Base-by-base conservation (phyloP, 495 filamentous ascomycete genomes). In the Lasiosphaeria miniovina region DNA sequence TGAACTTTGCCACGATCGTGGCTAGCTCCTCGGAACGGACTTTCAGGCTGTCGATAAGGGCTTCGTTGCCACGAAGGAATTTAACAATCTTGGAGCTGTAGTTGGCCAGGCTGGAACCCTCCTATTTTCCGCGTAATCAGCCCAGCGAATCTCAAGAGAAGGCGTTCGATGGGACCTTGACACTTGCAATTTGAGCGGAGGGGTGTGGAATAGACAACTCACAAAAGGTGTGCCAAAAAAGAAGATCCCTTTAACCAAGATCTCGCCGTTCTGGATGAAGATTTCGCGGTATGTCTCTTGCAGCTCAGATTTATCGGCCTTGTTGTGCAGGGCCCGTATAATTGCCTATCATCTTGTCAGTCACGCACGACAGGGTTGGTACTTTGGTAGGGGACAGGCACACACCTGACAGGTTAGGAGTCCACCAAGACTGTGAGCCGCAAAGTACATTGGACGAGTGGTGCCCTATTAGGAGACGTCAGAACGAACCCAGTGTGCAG, bases 191-290 rank as follows among this genome's bases (percentile, higher is more conserved):
- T n/a, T n/a, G n/a, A n/a, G n/a, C n/a, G 31, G 14, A 31, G 6
- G 5, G 2, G 24, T 49, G 17, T 6, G 50, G 4, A 33, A 14
- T 17, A 31, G 32, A 6, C n/a, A 11, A 48, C 58, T 61, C 24
- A 57, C 61, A 49, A 64, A 61, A 31, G 58, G 61, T 14, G 57
- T 64, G 36, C 58, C 61, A 17, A 64, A 64, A 38, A 63, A 63
- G 51, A 63, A 60, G 31, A 63, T 49, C 1, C 61, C 61, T 24
- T 63, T 63, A 45, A 60, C 61, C 17, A 63, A 52, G 43, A 50
- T 55, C 14, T 55, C 35, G 15, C 48, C 61, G 5, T 60, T 52
- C n/a, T 63, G 57, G 52, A 51, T 50, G 38, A 63, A 52, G 7
- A 55, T 52, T 7, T 52, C 52, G 3, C 34, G 41, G 34, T 56